These are phyloP conservation scores for Nemania serpens DNA, from an alignment of 2,329 filamentous ascomycete species.

Conservation along the genomic window DNA sequence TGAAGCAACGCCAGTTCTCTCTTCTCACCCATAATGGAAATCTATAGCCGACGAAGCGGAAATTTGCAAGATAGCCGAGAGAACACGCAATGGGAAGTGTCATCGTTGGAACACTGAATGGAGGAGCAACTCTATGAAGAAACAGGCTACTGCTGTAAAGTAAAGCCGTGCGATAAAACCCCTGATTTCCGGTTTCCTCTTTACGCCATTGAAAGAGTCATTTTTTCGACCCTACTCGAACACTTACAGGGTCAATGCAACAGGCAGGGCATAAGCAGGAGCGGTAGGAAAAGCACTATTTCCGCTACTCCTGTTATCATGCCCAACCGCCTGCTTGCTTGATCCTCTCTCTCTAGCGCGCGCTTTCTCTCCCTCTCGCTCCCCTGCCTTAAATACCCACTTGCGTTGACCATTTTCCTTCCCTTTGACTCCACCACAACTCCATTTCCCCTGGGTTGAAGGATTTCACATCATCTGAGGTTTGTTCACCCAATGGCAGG, in stretches of 20 bases:
- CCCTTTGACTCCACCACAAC: slow-evolving; percentile 21
- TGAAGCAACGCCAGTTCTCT: background rate
- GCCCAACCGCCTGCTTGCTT: slow-evolving; percentile 6
- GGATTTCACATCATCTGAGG: slow-evolving; percentile 11
- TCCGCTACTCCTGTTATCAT: slow-evolving; percentile 12
- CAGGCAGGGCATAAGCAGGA: slow-evolving; percentile 8
- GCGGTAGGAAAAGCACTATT: slow-evolving; percentile 3
- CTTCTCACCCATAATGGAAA: background rate
- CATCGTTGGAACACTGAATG: slow-evolving; percentile 22
- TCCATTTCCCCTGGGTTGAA: slow-evolving; percentile 20
- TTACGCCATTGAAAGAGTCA: slow-evolving; percentile 33
- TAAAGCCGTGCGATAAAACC: slow-evolving; percentile 31
- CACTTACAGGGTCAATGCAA: slow-evolving; percentile 32
- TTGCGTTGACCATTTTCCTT: slow-evolving; percentile 16
- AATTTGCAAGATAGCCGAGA: slow-evolving; percentile 3
- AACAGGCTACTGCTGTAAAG: slow-evolving; percentile 36
- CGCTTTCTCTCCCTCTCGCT: background rate
- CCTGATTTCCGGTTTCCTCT: slow-evolving; percentile 35
- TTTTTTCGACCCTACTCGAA: slow-evolving; percentile 28
- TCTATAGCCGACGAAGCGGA: slow-evolving; percentile 2
- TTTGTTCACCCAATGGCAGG: slow-evolving; percentile 8
- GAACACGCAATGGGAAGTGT: slow-evolving; percentile 12
- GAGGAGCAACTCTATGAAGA: slow-evolving; percentile 35
- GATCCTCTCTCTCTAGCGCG: background rate
- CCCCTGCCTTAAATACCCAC: slow-evolving; percentile 10